A percentile compares a stretch with the other conserved stretches of the same genome.
phyloP scores from a whole-genome alignment of 208 protist species.

The Leishmania lainsoni region DNA sequence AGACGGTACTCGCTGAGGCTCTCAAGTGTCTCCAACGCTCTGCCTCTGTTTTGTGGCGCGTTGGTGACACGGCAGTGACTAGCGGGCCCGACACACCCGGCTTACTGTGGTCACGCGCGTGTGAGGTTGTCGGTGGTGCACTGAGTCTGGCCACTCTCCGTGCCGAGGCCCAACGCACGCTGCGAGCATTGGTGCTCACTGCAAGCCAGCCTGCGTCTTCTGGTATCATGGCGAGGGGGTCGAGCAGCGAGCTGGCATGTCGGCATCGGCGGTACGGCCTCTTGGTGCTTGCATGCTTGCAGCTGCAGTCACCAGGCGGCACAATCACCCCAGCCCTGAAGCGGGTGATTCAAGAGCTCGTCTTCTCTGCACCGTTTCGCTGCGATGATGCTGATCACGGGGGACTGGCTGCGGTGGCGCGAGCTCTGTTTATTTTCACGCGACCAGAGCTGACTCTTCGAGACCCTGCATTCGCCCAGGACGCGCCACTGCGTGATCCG shows the following conservation, averaged over 20 bases:
- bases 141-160: constrained; percentile 24
- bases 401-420: constrained; percentile 30
- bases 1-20: constrained; percentile 43
- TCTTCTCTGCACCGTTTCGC: constrained; percentile 16
- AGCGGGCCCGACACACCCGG: neutral
- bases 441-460: neutral
- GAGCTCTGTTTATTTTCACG: constrained; percentile 40
- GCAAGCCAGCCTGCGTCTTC: constrained; percentile 2
- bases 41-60: constrained; percentile 22
- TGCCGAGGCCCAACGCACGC: constrained; percentile 29
- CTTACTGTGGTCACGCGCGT: constrained; percentile 45
- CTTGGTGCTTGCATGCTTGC: constrained; percentile 28
- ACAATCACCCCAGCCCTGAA: constrained; percentile 8
- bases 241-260: constrained; percentile 1
- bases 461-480: neutral
- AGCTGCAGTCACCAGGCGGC: constrained; percentile 22
- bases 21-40: constrained; percentile 43
- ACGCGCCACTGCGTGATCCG: neutral
- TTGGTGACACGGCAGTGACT: neutral
- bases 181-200: constrained; percentile 12
- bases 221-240: neutral
- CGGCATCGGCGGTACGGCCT: constrained; percentile 26
- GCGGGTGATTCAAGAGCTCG: constrained; percentile 11
- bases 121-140: constrained; percentile 33
- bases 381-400: neutral